Evolutionary conservation across 148 eudicot genomes (phyloP).

Genomic region (Limonium bicolor): DNA sequence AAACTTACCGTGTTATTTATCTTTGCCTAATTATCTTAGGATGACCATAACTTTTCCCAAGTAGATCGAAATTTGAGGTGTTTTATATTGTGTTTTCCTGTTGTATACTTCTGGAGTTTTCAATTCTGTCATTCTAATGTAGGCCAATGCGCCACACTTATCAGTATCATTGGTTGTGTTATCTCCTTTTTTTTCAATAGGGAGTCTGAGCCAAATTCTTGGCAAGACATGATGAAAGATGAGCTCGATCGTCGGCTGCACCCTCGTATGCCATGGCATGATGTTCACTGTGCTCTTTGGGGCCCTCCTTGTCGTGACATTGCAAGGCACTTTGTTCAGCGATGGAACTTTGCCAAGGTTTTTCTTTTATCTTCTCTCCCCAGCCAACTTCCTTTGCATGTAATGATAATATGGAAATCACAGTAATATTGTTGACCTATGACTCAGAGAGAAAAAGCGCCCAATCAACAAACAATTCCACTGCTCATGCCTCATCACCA

Average conservation of each 20-base stretch:
- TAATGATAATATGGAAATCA: too few species aligned
- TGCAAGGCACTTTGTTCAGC: slow-evolving; percentile 94
- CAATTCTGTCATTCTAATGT: too few species aligned
- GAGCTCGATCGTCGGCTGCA: slow-evolving; percentile 65
- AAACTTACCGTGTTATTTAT: too few species aligned
- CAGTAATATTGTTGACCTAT: slow-evolving; percentile 7
- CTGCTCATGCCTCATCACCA: slow-evolving; percentile 90
- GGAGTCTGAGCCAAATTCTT: slow-evolving; percentile 96
- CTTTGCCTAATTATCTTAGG: too few species aligned
- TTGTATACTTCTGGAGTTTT: too few species aligned
- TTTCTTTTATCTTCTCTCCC: neutral
- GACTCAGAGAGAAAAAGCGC: slow-evolving; percentile 90
- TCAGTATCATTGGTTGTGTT: too few species aligned
- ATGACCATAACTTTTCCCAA: too few species aligned
- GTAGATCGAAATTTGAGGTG: too few species aligned
- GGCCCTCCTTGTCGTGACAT: slow-evolving; percentile 99
- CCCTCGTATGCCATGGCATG: slow-evolving; percentile 99
- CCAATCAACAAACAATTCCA: slow-evolving; percentile 82
- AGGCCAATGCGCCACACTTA: too few species aligned
- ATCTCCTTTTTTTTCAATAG: slow-evolving; percentile 20
- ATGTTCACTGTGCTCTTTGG: slow-evolving; percentile 98
- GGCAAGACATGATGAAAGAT: slow-evolving; percentile 98
- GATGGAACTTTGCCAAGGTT: slow-evolving; percentile 99
- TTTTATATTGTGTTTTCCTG: too few species aligned
- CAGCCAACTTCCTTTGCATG: slow-evolving; percentile 2